A percentile compares a stretch with the other conserved stretches of the same genome.
These are phyloP conservation scores for Pleurotus citrinopileatus DNA, from an alignment of 768 basidiomycete genomes.

Conservation along the genomic window DNA sequence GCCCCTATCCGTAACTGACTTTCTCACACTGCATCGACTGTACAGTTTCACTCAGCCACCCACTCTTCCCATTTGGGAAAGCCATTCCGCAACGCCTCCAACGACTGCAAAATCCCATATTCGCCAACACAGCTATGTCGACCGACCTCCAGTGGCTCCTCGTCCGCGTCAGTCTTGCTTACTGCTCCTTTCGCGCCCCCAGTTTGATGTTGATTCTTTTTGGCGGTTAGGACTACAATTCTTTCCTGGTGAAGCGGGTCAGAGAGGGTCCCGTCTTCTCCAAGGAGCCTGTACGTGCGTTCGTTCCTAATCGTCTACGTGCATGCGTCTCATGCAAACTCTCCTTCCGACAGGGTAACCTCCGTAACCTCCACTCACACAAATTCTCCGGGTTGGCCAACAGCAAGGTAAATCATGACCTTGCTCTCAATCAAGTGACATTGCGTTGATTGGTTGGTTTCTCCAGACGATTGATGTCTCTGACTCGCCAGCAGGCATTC, in stretches of 20 bases:
- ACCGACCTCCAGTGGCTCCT: constrained; percentile 93
- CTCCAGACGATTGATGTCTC: constrained; percentile 63
- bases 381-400: constrained; percentile 92
- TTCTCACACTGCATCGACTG: background rate
- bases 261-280: constrained; percentile 78
- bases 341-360: constrained; percentile 61
- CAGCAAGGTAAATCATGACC: constrained; percentile 52
- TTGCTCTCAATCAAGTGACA: constrained; percentile 1
- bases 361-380: constrained; percentile 85
- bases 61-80: background rate
- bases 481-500: constrained; percentile 52
- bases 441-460: background rate
- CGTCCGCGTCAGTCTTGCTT: constrained; percentile 60
- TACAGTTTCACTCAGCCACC: constrained; percentile 2
- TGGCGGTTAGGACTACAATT: constrained; percentile 85
- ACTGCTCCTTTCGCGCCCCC: background rate
- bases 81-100: background rate
- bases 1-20: background rate
- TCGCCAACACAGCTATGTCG: constrained; percentile 62
- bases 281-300: constrained; percentile 61
- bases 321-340: background rate
- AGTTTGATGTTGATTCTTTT: constrained; percentile 2
- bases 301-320: background rate
- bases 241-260: constrained; percentile 79
- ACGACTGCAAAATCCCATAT: constrained; percentile 4